Evolutionary conservation across 306 rosid species (phyloP).

Genomic region (Fragaria vesca): DNA sequence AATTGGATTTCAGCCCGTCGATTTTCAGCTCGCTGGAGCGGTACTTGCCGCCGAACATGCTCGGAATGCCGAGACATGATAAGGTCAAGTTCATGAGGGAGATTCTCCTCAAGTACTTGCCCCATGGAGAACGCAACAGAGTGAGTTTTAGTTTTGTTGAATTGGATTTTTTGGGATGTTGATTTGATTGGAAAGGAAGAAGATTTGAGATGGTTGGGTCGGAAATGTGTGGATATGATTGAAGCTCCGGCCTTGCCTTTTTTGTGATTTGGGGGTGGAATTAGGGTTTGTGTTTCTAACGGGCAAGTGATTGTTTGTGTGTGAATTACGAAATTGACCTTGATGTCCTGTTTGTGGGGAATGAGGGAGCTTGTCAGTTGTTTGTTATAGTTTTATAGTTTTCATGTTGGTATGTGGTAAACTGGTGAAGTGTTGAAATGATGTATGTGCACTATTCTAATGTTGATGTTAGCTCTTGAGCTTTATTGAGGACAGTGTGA

Average conservation of each 20-base stretch:
- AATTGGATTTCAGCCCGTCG: slow-evolving; percentile 65
- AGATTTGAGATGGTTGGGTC: not conserved
- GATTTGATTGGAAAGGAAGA: not conserved
- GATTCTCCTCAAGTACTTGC: slow-evolving; percentile 62
- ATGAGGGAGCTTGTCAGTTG: not conserved
- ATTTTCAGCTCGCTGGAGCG: slow-evolving; percentile 67
- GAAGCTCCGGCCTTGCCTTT: not conserved
- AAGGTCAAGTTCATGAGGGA: slow-evolving; percentile 69
- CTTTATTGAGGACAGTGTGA: slow-evolving; percentile 4
- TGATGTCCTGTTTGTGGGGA: not conserved
- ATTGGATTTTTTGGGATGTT: not conserved
- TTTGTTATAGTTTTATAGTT: not conserved
- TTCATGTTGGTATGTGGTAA: not conserved
- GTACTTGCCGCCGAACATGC: slow-evolving; percentile 59
- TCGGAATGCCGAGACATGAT: slow-evolving; percentile 45
- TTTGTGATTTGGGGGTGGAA: not conserved
- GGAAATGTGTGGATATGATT: not conserved
- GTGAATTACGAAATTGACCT: slow-evolving; percentile 24
- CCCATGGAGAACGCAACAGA: slow-evolving; percentile 68
- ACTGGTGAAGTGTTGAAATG: not conserved
- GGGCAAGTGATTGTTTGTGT: slow-evolving; percentile 3
- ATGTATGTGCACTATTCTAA: not conserved
- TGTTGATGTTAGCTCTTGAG: not conserved
- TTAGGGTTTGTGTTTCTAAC: slow-evolving; percentile 22
- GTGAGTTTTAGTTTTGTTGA: slow-evolving; percentile 22